These are phyloP conservation scores for Pseudocercospora fuligena DNA, from an alignment of 2,329 filamentous ascomycete species.

Conservation along the genomic window DNA sequence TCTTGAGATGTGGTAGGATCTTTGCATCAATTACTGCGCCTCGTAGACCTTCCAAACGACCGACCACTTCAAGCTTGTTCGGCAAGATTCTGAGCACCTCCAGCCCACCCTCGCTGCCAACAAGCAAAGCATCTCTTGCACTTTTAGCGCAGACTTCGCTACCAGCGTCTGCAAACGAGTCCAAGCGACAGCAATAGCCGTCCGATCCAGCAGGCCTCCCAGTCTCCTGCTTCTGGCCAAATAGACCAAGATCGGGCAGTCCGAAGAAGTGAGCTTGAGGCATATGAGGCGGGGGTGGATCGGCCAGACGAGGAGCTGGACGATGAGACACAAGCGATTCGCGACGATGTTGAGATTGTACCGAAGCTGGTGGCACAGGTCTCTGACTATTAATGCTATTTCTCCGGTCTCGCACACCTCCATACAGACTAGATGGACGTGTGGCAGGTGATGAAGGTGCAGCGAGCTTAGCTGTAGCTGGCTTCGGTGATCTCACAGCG, in stretches of 20 bases:
- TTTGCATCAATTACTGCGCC: conserved; percentile 83
- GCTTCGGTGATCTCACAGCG: conserved; percentile 22
- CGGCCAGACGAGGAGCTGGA: conserved; percentile 31
- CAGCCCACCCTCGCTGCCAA: conserved; percentile 79
- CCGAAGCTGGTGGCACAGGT: conserved; percentile 4
- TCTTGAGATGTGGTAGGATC: conserved; percentile 71
- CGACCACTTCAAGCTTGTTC: conserved; percentile 71
- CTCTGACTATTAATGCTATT: conserved; percentile 11
- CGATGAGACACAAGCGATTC: conserved; percentile 31
- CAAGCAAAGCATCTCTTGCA: conserved; percentile 69
- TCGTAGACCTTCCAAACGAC: conserved; percentile 74
- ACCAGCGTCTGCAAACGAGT: conserved; percentile 63
- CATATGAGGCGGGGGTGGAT: conserved; percentile 43
- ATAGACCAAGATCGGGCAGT: conserved; percentile 39
- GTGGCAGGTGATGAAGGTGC: conserved; percentile 15
- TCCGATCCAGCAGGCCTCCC: conserved; percentile 46
- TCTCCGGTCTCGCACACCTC: conserved; percentile 18
- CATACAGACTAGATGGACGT: conserved; percentile 24
- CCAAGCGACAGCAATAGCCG: conserved; percentile 82
- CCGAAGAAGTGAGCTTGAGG: conserved; percentile 42
- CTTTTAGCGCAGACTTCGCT: conserved; percentile 50
- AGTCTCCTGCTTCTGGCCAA: conserved; percentile 41
- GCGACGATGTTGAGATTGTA: conserved; percentile 23
- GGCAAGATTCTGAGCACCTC: conserved; percentile 76
- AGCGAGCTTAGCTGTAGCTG: conserved; percentile 21